Conservation (phyloP, 768 basidiomycete genomes). For the Tubosaeta sp. region DNA sequence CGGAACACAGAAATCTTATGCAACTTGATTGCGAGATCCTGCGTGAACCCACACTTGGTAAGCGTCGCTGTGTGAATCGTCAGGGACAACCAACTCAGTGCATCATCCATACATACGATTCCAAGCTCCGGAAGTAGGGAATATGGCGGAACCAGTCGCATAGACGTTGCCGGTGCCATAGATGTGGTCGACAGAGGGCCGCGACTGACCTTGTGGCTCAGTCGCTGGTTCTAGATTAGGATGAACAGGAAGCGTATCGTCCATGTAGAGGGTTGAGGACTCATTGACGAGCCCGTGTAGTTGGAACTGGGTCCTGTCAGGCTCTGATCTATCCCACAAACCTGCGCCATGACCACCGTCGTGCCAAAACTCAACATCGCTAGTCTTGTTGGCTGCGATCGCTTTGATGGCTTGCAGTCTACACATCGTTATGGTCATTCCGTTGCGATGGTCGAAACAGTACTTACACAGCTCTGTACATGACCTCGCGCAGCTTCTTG, state of each 20-base stretch:
- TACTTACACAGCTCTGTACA: conserved; percentile 8
- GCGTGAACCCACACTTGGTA: conserved; percentile 11
- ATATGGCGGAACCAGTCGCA: conserved; percentile 14
- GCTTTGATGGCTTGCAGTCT: conserved; percentile 1
- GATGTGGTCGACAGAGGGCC: conserved; percentile 8
- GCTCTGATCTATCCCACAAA: not conserved
- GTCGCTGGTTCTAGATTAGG: not conserved
- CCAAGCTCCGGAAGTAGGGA: conserved; percentile 17
- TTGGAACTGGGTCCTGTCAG: not conserved
- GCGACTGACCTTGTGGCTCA: not conserved
- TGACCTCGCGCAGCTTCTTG: conserved; percentile 3
- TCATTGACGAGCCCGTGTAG: conserved; percentile 3
- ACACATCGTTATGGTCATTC: not conserved
- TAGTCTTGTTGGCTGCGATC: not conserved
- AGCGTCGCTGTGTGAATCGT: conserved; percentile 4
- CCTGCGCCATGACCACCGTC: not conserved
- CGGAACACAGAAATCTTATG: conserved; percentile 1
- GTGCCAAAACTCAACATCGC: conserved; percentile 6
- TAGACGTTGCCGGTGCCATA: conserved; percentile 17
- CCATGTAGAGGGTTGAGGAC: conserved; percentile 8
- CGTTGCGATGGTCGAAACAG: not conserved
- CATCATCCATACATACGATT: conserved; percentile 6
- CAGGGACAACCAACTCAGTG: not conserved
- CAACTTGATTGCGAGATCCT: conserved; percentile 14
- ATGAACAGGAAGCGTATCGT: conserved; percentile 2